phyloP scores from a whole-genome alignment of 2,329 filamentous ascomycete species.

The Chalaropsis thielavioides region DNA sequence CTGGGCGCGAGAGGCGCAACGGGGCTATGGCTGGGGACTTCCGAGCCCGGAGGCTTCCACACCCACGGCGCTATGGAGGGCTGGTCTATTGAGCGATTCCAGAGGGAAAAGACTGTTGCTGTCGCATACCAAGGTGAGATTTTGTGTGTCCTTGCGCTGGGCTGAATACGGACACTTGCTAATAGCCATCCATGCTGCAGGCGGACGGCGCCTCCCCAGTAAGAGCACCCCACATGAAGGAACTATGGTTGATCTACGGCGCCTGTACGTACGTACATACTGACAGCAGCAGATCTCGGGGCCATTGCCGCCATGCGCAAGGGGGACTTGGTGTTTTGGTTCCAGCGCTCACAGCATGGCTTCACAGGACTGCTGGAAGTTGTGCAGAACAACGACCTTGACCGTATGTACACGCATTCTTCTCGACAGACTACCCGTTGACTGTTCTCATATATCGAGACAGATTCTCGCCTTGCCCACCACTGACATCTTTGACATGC shows the following conservation, averaged over 20 bases:
- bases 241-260: background rate
- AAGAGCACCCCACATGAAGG: background rate
- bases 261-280: background rate
- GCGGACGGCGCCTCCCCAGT: conserved; percentile 10
- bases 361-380: conserved; percentile 11
- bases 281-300: conserved; percentile 10
- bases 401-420: background rate
- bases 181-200: background rate
- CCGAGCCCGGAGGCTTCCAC: conserved; percentile 2
- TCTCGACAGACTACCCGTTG: background rate
- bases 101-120: background rate
- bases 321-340: conserved; percentile 16
- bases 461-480: background rate
- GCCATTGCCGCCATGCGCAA: conserved; percentile 12
- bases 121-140: conserved; percentile 6
- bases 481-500: background rate
- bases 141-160: background rate
- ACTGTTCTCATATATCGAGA: background rate
- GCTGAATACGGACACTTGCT: background rate
- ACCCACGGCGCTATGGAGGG: conserved; percentile 8
- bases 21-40: conserved; percentile 12
- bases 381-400: background rate
- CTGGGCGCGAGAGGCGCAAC: conserved; percentile 3
- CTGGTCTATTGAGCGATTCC: conserved; percentile 8
- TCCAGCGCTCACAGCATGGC: conserved; percentile 6